A percentile compares a stretch with the other conserved stretches of the same genome.
These are phyloP conservation scores for Avicennia marina DNA, from an alignment of 257 asterid species.

Conservation along the genomic window DNA sequence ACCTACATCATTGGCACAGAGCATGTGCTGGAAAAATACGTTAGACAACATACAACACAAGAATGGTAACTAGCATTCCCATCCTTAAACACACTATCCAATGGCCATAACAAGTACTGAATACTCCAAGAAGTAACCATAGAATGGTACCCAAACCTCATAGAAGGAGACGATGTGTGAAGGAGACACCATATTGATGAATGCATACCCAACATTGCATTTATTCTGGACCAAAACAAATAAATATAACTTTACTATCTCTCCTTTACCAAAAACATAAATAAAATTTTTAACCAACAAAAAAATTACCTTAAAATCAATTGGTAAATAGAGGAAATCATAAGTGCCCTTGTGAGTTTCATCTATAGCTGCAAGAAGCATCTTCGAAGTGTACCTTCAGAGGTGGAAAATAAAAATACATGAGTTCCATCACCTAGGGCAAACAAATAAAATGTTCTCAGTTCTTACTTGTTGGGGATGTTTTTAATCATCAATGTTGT, in stretches of 20 bases:
- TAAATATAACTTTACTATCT: not conserved
- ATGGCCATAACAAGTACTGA: too few species aligned
- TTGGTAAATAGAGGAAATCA: slow-evolving; percentile 82
- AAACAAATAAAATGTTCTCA: not conserved
- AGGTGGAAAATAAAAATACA: not conserved
- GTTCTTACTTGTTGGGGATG: slow-evolving; percentile 95
- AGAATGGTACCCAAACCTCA: slow-evolving; percentile 34
- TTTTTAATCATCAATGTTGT: slow-evolving; percentile 94
- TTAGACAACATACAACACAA: too few species aligned
- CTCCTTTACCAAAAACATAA: not conserved
- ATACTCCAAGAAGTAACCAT: not conserved
- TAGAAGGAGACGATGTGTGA: slow-evolving; percentile 57
- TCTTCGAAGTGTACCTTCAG: slow-evolving; percentile 76
- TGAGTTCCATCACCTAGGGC: not conserved
- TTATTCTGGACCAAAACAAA: slow-evolving; percentile 48
- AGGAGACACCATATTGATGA: slow-evolving; percentile 78
- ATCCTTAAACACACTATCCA: too few species aligned
- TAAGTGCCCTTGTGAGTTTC: slow-evolving; percentile 66
- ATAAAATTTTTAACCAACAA: not conserved
- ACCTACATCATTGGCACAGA: too few species aligned
- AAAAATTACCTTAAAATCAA: slow-evolving; percentile 61
- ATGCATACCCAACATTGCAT: slow-evolving; percentile 91
- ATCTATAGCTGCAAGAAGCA: slow-evolving; percentile 66
- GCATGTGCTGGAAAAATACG: too few species aligned
- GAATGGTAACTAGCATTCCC: too few species aligned